phyloP scores from a whole-genome alignment of 371 early-diverging fungal species.

The Mortierella sp. region DNA sequence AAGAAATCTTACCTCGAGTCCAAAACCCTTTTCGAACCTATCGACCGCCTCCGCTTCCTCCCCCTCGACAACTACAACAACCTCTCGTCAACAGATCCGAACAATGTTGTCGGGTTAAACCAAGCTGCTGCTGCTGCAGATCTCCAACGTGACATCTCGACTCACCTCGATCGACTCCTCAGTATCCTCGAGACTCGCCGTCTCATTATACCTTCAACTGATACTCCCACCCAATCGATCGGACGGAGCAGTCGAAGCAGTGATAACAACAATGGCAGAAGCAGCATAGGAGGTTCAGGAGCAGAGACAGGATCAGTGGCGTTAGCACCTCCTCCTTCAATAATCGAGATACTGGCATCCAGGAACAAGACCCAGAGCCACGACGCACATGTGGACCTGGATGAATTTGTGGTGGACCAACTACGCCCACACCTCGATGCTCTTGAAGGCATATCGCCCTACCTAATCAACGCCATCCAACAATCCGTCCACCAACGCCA shows the following conservation, averaged over 20 bases:
- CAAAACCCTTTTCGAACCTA: slow-evolving; percentile 31
- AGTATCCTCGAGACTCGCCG: slow-evolving; percentile 34
- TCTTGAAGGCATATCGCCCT: slow-evolving; percentile 18
- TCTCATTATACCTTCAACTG: not conserved
- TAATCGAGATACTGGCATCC: slow-evolving; percentile 3
- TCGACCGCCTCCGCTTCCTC: slow-evolving; percentile 47
- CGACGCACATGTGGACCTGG: slow-evolving; percentile 18
- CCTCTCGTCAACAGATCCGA: not conserved
- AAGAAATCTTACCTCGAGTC: slow-evolving; percentile 40
- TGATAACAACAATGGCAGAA: not conserved
- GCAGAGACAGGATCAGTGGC: not conserved
- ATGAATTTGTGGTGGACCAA: slow-evolving; percentile 33
- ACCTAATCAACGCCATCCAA: slow-evolving; percentile 25
- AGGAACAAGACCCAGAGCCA: not conserved
- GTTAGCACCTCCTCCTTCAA: not conserved
- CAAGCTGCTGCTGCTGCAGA: slow-evolving; percentile 14
- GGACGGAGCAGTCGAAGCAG: not conserved
- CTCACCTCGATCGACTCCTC: slow-evolving; percentile 41
- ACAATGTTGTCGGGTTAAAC: not conserved
- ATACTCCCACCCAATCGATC: no score
- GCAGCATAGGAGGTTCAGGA: not conserved
- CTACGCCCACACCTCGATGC: slow-evolving; percentile 35
- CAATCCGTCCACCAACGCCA: slow-evolving; percentile 24
- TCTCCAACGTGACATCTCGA: slow-evolving; percentile 33
- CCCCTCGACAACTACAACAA: slow-evolving; percentile 26